Conservation (phyloP, 805 yeast species). For the Candida schatavii region DNA sequence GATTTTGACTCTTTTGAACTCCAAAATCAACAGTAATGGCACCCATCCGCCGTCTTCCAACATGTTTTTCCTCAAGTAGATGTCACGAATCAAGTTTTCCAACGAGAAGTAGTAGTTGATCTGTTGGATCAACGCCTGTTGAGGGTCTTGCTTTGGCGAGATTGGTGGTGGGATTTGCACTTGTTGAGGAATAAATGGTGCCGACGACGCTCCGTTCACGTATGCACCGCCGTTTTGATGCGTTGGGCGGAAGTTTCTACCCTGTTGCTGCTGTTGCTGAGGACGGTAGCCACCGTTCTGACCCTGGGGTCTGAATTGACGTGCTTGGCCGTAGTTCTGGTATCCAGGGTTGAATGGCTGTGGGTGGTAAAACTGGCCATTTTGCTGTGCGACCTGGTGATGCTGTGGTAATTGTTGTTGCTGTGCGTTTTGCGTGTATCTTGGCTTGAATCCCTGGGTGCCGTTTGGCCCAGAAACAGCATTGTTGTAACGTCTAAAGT, state of each 20-base stretch:
- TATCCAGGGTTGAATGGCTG: slow-evolving; percentile 26
- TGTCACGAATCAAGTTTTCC: slow-evolving; percentile 84
- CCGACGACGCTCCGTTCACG: slow-evolving; percentile 13
- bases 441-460: slow-evolving; percentile 16
- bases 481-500: slow-evolving; percentile 26
- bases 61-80: slow-evolving; percentile 80
- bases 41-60: slow-evolving; percentile 76
- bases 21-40: slow-evolving; percentile 57
- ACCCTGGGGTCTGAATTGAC: slow-evolving; percentile 24
- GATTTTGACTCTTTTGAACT: slow-evolving; percentile 73
- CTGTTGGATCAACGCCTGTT: slow-evolving; percentile 52
- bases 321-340: slow-evolving; percentile 21
- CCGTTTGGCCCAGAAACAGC: slow-evolving; percentile 8
- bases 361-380: slow-evolving; percentile 29
- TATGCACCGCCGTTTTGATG: slow-evolving; percentile 13
- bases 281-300: slow-evolving; percentile 2
- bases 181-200: slow-evolving; percentile 17
- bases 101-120: slow-evolving; percentile 87
- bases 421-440: slow-evolving; percentile 16
- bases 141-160: slow-evolving; percentile 45
- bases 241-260: slow-evolving; percentile 15
- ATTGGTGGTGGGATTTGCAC: slow-evolving; percentile 44
- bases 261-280: slow-evolving; percentile 11
- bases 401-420: slow-evolving; percentile 14
- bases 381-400: slow-evolving; percentile 18